Conservation (phyloP, 1,284 basidiomycete genomes). For the Fomitopsis betulina region DNA sequence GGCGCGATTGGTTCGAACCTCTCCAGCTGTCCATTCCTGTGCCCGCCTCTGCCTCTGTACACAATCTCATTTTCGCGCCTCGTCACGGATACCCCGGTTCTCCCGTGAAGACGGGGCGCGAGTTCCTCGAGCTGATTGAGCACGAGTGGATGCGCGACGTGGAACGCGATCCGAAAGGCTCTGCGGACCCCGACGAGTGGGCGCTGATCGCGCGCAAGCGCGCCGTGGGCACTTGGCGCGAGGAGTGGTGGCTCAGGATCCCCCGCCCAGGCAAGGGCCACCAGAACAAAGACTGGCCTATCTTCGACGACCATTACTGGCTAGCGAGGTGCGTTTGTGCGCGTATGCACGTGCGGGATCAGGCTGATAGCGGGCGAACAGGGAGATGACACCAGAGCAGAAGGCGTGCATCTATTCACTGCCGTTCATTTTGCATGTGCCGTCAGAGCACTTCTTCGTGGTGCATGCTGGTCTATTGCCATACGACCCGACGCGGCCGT, state of each 20-base stretch:
- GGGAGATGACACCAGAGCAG: conserved; percentile 51
- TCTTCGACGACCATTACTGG: conserved; percentile 73
- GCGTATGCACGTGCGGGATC: neutral
- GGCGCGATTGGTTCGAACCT: conserved; percentile 64
- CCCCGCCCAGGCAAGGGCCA: conserved; percentile 30
- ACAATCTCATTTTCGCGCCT: neutral
- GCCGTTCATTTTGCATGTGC: conserved; percentile 75
- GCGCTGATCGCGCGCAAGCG: conserved; percentile 33
- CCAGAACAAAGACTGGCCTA: conserved; percentile 61
- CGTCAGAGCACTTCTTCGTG: conserved; percentile 70
- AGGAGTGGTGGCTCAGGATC: conserved; percentile 42
- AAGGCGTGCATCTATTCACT: conserved; percentile 66
- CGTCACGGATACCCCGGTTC: conserved; percentile 20
- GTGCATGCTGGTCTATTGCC: conserved; percentile 84
- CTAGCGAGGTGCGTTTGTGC: conserved; percentile 49
- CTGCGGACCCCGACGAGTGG: conserved; percentile 41
- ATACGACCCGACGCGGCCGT: conserved; percentile 51
- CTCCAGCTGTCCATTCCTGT: conserved; percentile 15
- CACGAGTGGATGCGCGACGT: conserved; percentile 34
- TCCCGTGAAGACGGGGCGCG: conserved; percentile 38
- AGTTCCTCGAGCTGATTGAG: conserved; percentile 48
- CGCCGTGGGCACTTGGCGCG: conserved; percentile 29
- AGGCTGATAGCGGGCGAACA: conserved; percentile 10
- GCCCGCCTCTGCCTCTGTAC: conserved; percentile 9
- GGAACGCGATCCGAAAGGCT: conserved; percentile 20